phyloP scores from a whole-genome alignment of 768 basidiomycete species.

The Chalciporus pseudorubinellus region DNA sequence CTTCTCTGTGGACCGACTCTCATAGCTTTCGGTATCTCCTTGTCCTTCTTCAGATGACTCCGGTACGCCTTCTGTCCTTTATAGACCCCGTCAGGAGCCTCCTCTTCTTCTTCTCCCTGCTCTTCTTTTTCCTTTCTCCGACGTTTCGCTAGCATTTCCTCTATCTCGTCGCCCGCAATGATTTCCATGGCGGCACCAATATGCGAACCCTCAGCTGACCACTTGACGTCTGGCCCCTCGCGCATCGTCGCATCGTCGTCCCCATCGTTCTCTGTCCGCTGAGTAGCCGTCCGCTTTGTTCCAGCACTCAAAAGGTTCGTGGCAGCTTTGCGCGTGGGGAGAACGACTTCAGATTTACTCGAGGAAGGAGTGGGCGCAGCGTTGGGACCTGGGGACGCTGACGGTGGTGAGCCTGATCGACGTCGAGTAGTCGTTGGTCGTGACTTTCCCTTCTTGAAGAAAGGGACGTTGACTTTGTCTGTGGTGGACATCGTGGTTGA shows the following conservation, averaged over 20 bases:
- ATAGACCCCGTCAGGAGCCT: constrained; percentile 76
- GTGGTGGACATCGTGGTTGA: constrained; percentile 31
- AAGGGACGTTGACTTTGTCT: constrained; percentile 60
- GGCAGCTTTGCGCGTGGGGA: constrained; percentile 67
- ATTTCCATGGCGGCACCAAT: constrained; percentile 70
- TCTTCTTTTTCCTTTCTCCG: constrained; percentile 54
- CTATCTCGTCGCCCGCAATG: constrained; percentile 77
- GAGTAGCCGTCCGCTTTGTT: constrained; percentile 58
- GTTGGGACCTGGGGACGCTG: constrained; percentile 21
- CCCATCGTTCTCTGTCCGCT: constrained; percentile 47
- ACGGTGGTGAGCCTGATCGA: constrained; percentile 58
- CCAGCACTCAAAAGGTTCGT: constrained; percentile 77
- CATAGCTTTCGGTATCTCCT: constrained; percentile 87
- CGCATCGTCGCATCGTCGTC: constrained; percentile 45
- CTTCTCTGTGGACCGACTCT: constrained; percentile 76
- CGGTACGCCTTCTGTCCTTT: constrained; percentile 81
- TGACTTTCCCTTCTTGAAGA: constrained; percentile 85
- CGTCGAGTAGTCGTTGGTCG: constrained; percentile 76
- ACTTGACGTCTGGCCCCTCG: constrained; percentile 65
- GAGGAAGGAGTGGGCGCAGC: constrained; percentile 27
- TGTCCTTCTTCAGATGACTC: constrained; percentile 74
- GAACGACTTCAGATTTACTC: constrained; percentile 68
- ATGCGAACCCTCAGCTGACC: constrained; percentile 77
- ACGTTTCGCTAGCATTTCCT: constrained; percentile 72
- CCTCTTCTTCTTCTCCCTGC: constrained; percentile 52